Evolutionary conservation across 2,329 filamentous ascomycete species (phyloP).

Genomic region (Trichothecium roseum): DNA sequence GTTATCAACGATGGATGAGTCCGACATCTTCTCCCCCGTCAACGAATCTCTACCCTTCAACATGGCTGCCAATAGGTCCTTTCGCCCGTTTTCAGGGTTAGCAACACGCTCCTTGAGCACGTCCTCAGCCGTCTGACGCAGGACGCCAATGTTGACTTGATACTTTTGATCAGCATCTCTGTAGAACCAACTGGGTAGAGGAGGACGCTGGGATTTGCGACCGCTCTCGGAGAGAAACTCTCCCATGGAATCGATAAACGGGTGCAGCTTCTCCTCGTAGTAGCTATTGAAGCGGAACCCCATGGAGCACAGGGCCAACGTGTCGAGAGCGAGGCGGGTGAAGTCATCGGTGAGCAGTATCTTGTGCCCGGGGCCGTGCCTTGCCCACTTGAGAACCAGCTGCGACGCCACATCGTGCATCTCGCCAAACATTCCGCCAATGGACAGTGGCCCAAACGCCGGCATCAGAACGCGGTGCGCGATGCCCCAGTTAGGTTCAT

Average conservation of each 20-base stretch:
- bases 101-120: conserved; percentile 35
- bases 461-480: conserved; percentile 53
- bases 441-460: conserved; percentile 53
- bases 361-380: conserved; percentile 23
- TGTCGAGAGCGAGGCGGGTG: conserved; percentile 50
- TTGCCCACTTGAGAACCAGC: conserved; percentile 43
- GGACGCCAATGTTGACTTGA: conserved; percentile 39
- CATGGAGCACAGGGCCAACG: conserved; percentile 48
- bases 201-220: conserved; percentile 26
- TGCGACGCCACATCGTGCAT: conserved; percentile 42
- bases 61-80: conserved; percentile 60
- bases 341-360: conserved; percentile 49
- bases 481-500: conserved; percentile 27
- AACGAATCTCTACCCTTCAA: conserved; percentile 53
- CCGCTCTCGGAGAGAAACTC: conserved; percentile 1
- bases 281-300: conserved; percentile 51
- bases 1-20: conserved; percentile 55
- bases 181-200: conserved; percentile 35
- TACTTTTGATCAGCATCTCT: conserved; percentile 38
- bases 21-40: conserved; percentile 54
- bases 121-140: conserved; percentile 46
- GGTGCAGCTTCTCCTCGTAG: conserved; percentile 31
- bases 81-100: conserved; percentile 45
- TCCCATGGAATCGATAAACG: conserved; percentile 3
- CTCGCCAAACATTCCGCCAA: conserved; percentile 45